Percentiles rank a stretch among this genome's conserved stretches.
phyloP scores from a whole-genome alignment of 1,284 basidiomycete species.

The Trametes hirsuta region DNA sequence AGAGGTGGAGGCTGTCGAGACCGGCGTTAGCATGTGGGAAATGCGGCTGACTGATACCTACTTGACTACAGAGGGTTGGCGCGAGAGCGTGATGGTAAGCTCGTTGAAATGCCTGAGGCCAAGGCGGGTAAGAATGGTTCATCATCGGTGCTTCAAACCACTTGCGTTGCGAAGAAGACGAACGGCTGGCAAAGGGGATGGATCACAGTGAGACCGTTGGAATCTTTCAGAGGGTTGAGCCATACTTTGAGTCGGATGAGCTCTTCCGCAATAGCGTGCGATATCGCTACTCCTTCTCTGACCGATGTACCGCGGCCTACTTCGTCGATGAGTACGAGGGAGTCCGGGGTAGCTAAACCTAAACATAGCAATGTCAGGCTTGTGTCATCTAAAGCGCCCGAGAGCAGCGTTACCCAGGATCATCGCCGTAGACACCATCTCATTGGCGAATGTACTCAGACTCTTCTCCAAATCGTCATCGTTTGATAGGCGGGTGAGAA shows the following conservation, averaged over 20 bases:
- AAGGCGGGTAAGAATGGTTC: background rate
- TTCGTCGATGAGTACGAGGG: slow-evolving; percentile 89
- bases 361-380: background rate
- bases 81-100: slow-evolving; percentile 68
- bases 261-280: slow-evolving; percentile 90
- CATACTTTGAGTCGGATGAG: slow-evolving; percentile 75
- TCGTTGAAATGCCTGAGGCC: slow-evolving; percentile 70
- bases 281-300: slow-evolving; percentile 85
- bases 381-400: background rate
- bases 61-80: slow-evolving; percentile 76
- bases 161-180: slow-evolving; percentile 88
- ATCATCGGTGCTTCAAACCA: background rate
- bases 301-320: slow-evolving; percentile 89
- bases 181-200: slow-evolving; percentile 57
- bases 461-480: slow-evolving; percentile 89
- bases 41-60: slow-evolving; percentile 38
- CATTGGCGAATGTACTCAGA: slow-evolving; percentile 90
- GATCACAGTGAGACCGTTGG: background rate
- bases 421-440: slow-evolving; percentile 91
- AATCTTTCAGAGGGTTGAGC: background rate
- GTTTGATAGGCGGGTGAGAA: slow-evolving; percentile 89
- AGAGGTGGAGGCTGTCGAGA: slow-evolving; percentile 71
- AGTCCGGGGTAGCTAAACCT: slow-evolving; percentile 77
- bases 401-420: slow-evolving; percentile 61
- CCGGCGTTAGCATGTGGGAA: background rate